A percentile compares a stretch with the other conserved stretches of the same genome.
Evolutionary conservation across 306 rosid species (phyloP).

Genomic region (Pyrus betulifolia): DNA sequence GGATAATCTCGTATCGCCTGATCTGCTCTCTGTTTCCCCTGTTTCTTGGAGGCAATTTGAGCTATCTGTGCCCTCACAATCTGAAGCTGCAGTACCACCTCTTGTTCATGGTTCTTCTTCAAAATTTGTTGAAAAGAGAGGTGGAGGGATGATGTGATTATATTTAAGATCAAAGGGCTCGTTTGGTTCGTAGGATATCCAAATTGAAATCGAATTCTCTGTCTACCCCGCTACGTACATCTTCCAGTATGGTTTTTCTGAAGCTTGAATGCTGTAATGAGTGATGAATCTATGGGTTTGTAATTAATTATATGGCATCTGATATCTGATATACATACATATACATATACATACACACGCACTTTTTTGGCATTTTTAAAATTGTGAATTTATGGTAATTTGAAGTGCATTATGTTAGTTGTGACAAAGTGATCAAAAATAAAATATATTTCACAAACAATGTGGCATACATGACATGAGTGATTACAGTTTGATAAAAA

Average conservation of each 20-base stretch:
- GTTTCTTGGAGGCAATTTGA: slow-evolving; percentile 33
- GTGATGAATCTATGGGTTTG: neutral
- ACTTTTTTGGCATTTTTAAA: neutral
- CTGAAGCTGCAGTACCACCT: slow-evolving; percentile 19
- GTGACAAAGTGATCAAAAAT: slow-evolving; percentile 4
- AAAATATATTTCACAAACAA: slow-evolving; percentile 15
- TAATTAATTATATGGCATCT: slow-evolving; percentile 11
- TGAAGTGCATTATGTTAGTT: neutral
- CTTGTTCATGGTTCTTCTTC: slow-evolving; percentile 10
- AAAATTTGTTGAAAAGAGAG: neutral
- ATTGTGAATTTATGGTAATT: neutral
- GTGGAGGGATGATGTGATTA: neutral
- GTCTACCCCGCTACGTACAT: neutral
- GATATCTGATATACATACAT: neutral
- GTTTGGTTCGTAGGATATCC: neutral
- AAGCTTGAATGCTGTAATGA: neutral
- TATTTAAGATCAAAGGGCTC: slow-evolving; percentile 3
- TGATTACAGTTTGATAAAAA: neutral
- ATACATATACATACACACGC: neutral
- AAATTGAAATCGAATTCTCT: neutral
- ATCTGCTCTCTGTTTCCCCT: slow-evolving; percentile 33
- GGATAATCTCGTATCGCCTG: slow-evolving; percentile 53
- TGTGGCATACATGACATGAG: slow-evolving; percentile 2
- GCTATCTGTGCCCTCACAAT: slow-evolving; percentile 17
- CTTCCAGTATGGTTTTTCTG: neutral